A percentile compares a stretch with the other conserved stretches of the same genome.
Evolutionary conservation across 805 yeast species (phyloP).

Genomic region (Lipomyces chichibuensis): DNA sequence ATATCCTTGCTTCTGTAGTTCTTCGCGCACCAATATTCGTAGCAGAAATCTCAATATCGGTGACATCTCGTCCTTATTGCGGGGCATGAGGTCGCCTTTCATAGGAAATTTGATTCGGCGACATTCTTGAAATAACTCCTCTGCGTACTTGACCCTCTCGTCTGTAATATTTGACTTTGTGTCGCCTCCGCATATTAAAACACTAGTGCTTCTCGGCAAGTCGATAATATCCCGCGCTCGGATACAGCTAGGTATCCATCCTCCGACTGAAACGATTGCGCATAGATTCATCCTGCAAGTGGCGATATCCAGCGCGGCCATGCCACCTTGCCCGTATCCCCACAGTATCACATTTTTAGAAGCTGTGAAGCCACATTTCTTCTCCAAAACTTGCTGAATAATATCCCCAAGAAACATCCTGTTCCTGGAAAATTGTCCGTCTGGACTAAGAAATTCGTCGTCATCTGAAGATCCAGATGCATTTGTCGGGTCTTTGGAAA

Average conservation of each 20-base stretch:
- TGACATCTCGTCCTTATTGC: conserved; percentile 34
- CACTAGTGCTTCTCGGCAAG: conserved; percentile 26
- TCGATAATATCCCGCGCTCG: conserved; percentile 28
- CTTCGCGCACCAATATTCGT: conserved; percentile 18
- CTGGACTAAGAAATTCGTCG: conserved; percentile 33
- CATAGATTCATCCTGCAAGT: conserved; percentile 18
- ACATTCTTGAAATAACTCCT: conserved; percentile 27
- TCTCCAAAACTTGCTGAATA: conserved; percentile 17
- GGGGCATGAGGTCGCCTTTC: conserved; percentile 34
- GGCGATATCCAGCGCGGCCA: conserved; percentile 34
- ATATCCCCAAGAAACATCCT: conserved; percentile 10
- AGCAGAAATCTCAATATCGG: conserved; percentile 31
- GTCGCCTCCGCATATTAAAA: conserved; percentile 33
- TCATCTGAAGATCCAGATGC: conserved; percentile 12
- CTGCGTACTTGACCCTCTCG: conserved; percentile 19
- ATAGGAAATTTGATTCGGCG: conserved; percentile 22
- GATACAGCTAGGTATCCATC: conserved; percentile 30
- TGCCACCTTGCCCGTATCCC: conserved; percentile 37
- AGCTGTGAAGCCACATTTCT: conserved; percentile 30
- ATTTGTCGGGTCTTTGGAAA: conserved; percentile 18
- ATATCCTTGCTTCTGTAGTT: conserved; percentile 18
- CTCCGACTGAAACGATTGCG: conserved; percentile 35
- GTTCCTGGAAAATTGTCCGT: conserved; percentile 26
- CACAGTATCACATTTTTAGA: conserved; percentile 26
- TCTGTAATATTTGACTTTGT: conserved; percentile 20